Conservation (phyloP, 495 filamentous ascomycete species). For the Glarea lozoyensis region DNA sequence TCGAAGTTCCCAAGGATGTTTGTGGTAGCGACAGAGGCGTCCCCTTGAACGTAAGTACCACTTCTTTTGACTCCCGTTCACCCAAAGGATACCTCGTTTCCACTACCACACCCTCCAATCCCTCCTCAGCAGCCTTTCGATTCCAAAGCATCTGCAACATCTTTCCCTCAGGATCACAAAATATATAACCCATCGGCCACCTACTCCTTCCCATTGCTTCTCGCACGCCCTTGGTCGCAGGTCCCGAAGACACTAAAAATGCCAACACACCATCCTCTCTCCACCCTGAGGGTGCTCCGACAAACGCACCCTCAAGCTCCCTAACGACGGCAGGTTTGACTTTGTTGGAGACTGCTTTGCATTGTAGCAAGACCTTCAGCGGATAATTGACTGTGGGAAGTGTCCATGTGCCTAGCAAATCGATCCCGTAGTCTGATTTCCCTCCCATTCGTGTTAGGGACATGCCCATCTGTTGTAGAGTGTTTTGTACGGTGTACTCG, state of each 20-base stretch:
- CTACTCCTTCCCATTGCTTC: constrained; percentile 58
- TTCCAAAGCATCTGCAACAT: constrained; percentile 68
- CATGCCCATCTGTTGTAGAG: constrained; percentile 56
- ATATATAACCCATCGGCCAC: constrained; percentile 55
- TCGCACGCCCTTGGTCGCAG: constrained; percentile 45
- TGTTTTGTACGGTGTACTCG: constrained; percentile 62
- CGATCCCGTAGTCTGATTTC: constrained; percentile 68
- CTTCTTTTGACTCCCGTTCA: constrained; percentile 19
- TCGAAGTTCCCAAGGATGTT: too few relatives aligned
- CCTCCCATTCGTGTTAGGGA: constrained; percentile 64
- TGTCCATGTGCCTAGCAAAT: constrained; percentile 75
- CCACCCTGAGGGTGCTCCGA: constrained; percentile 61
- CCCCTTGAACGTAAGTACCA: constrained; percentile 52
- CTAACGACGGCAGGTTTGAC: constrained; percentile 59
- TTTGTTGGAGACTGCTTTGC: constrained; percentile 56
- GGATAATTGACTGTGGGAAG: constrained; percentile 41
- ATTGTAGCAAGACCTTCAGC: constrained; percentile 66
- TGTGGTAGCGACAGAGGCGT: too few relatives aligned
- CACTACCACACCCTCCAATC: constrained; percentile 56
- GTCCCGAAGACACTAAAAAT: constrained; percentile 43
- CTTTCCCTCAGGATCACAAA: constrained; percentile 36
- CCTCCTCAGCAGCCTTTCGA: constrained; percentile 47
- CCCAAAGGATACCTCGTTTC: constrained; percentile 38
- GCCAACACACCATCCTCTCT: constrained; percentile 50
- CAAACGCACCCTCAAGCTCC: constrained; percentile 78